phyloP scores from a whole-genome alignment of 768 basidiomycete genomes.

The Amanita jacksonii region DNA sequence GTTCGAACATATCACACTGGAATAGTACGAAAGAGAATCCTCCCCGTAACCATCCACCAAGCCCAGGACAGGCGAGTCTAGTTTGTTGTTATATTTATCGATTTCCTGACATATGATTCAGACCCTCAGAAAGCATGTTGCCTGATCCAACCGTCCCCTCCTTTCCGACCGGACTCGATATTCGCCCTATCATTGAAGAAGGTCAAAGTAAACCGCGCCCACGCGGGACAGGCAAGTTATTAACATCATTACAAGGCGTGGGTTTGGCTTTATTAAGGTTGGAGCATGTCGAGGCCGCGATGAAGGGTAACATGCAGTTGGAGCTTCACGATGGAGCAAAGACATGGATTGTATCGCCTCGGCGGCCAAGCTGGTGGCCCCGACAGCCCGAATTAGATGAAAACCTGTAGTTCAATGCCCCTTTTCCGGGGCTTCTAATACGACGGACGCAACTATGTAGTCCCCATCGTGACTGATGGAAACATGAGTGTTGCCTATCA shows the following conservation, averaged over 20 bases:
- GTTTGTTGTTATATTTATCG: background rate
- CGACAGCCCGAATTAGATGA: slow-evolving; percentile 12
- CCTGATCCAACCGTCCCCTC: slow-evolving; percentile 12
- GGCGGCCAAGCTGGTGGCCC: slow-evolving; percentile 67
- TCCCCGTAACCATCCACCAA: slow-evolving; percentile 61
- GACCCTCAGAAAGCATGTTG: slow-evolving; percentile 15
- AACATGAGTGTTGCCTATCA: slow-evolving; percentile 40
- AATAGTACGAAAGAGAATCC: slow-evolving; percentile 78
- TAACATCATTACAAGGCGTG: slow-evolving; percentile 47
- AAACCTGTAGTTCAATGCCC: background rate
- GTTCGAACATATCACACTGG: slow-evolving; percentile 96
- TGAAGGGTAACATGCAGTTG: slow-evolving; percentile 36
- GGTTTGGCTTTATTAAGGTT: slow-evolving; percentile 76
- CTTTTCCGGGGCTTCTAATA: slow-evolving; percentile 35
- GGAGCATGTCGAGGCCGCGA: slow-evolving; percentile 56
- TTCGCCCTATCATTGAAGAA: slow-evolving; percentile 23
- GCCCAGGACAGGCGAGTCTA: slow-evolving; percentile 24
- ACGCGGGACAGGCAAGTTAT: slow-evolving; percentile 66
- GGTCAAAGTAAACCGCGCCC: slow-evolving; percentile 39
- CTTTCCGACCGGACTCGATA: slow-evolving; percentile 19
- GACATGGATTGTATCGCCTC: slow-evolving; percentile 43
- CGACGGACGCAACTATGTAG: slow-evolving; percentile 60
- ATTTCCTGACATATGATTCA: background rate
- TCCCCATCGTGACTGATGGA: slow-evolving; percentile 82
- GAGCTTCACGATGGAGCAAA: slow-evolving; percentile 27